Evolutionary conservation across 225 moss, liverwort and hornwort species (phyloP).

Genomic region (Bryum argenteum): DNA sequence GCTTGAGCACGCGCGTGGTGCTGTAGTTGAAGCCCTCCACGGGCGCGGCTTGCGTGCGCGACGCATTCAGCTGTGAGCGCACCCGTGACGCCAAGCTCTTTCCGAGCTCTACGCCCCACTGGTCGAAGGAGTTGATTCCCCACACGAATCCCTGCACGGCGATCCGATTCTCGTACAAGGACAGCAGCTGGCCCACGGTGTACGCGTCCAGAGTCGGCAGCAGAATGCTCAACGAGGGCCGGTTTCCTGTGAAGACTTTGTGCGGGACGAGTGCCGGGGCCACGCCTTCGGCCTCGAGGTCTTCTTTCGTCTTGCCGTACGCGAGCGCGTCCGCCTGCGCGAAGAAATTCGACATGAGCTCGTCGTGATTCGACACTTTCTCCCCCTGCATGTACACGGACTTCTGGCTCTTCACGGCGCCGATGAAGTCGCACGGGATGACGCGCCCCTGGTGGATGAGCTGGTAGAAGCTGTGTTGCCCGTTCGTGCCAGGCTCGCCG

Average conservation of each 20-base stretch:
- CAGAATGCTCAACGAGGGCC: conserved; percentile 92
- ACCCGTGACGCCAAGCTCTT: conserved; percentile 90
- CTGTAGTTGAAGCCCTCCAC: conserved; percentile 87
- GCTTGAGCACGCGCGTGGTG: conserved; percentile 84
- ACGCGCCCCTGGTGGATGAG: conserved; percentile 98
- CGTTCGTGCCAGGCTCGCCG: conserved; percentile 98
- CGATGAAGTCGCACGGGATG: conserved; percentile 95
- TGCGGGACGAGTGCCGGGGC: conserved; percentile 70
- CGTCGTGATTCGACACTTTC: conserved; percentile 95
- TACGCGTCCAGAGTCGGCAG: conserved; percentile 79
- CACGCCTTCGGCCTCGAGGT: conserved; percentile 72
- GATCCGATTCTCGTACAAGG: conserved; percentile 85
- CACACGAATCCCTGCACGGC: conserved; percentile 97
- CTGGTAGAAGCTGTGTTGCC: conserved; percentile 99
- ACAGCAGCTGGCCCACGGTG: conserved; percentile 70
- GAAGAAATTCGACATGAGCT: conserved; percentile 99
- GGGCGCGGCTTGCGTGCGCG: conserved; percentile 67
- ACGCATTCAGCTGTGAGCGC: conserved; percentile 78
- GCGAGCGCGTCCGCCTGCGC: conserved; percentile 97
- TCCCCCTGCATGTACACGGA: conserved; percentile 83
- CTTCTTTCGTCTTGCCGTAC: conserved; percentile 80
- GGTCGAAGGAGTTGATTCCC: conserved; percentile 99
- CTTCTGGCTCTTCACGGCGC: conserved; percentile 94
- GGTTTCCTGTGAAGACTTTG: conserved; percentile 94
- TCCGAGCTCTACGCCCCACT: conserved; percentile 99